phyloP scores from a whole-genome alignment of 75 land plant species.

The Cryptomeria japonica region DNA sequence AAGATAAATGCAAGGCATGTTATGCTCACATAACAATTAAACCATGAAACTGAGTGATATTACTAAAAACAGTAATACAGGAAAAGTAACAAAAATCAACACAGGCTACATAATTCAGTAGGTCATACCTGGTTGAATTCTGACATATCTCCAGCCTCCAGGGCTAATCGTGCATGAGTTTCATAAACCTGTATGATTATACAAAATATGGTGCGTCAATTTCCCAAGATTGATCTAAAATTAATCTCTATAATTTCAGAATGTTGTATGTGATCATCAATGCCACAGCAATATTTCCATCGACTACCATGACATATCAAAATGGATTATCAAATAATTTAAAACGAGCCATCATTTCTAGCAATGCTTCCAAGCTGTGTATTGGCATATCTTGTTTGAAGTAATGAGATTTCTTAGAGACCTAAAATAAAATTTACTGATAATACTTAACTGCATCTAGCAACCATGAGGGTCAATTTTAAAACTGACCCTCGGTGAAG shows the following conservation, averaged over 20 bases:
- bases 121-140: conserved; percentile 89
- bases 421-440: neutral
- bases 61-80: neutral
- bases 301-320: too few species aligned
- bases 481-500: neutral
- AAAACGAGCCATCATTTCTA: neutral
- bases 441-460: neutral
- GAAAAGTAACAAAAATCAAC: neutral
- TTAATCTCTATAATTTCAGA: too few species aligned
- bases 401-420: neutral
- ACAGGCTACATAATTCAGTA: neutral
- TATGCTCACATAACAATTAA: neutral
- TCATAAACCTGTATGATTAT: conserved; percentile 78
- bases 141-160: conserved; percentile 88
- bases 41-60: neutral
- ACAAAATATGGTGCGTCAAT: neutral
- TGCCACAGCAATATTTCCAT: too few species aligned
- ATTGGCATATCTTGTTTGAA: neutral
- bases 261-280: too few species aligned
- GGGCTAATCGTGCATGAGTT: conserved; percentile 91
- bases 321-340: too few species aligned
- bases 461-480: neutral
- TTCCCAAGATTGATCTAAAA: too few species aligned
- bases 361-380: neutral
- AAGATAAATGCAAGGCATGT: neutral